Evolutionary conservation across 257 asterid genomes (phyloP).

Genomic region (Linaria vulgaris): DNA sequence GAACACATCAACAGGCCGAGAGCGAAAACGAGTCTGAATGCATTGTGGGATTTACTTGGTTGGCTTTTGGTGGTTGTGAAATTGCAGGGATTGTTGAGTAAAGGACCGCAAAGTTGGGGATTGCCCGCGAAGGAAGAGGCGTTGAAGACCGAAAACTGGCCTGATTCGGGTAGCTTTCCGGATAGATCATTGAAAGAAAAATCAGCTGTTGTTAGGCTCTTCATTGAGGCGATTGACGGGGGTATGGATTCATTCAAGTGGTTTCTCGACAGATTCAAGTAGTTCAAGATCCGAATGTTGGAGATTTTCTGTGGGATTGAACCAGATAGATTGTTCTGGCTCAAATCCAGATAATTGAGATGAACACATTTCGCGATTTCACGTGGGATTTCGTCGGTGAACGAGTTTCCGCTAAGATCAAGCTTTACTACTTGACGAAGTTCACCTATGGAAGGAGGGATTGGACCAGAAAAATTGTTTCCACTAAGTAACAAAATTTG

Average conservation of each 20-base stretch:
- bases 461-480: slow-evolving; percentile 68
- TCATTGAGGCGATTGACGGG: slow-evolving; percentile 57
- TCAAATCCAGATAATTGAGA: slow-evolving; percentile 77
- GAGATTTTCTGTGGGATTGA: slow-evolving; percentile 67
- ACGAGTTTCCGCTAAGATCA: slow-evolving; percentile 61
- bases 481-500: slow-evolving; percentile 66
- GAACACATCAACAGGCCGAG: slow-evolving; percentile 76
- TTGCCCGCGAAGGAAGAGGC: slow-evolving; percentile 74
- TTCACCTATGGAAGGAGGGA: slow-evolving; percentile 76
- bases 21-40: slow-evolving; percentile 76
- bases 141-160: slow-evolving; percentile 78
- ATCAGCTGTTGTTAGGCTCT: slow-evolving; percentile 89
- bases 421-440: slow-evolving; percentile 64
- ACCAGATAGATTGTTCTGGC: slow-evolving; percentile 71
- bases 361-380: slow-evolving; percentile 69
- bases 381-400: slow-evolving; percentile 66
- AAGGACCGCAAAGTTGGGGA: slow-evolving; percentile 72
- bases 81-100: slow-evolving; percentile 69
- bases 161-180: slow-evolving; percentile 79
- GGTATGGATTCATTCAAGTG: slow-evolving; percentile 66
- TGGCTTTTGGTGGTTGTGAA: slow-evolving; percentile 22
- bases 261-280: slow-evolving; percentile 79
- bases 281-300: slow-evolving; percentile 61
- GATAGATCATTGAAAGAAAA: slow-evolving; percentile 86
- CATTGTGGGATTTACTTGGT: slow-evolving; percentile 40